Base-by-base conservation (phyloP, 2,329 filamentous ascomycete genomes). In the Aureobasidium leucospermi region DNA sequence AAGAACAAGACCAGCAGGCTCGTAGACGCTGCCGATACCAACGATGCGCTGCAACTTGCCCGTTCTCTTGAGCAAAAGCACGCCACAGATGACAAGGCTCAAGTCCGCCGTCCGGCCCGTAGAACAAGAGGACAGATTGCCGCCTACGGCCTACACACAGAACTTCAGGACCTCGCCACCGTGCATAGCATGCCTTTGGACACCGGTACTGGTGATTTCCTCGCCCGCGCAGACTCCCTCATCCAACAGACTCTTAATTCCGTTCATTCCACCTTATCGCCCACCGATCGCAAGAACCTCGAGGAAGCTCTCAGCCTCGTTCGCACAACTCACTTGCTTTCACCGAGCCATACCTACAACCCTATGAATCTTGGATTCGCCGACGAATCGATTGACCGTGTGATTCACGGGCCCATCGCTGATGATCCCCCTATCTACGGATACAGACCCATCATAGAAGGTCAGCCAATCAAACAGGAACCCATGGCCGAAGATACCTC, bases 291-390 rank as follows among this genome's bases (percentile, higher is more conserved):
- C 13, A 46, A 56, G 52, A 56, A 46, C 15, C 52, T 56, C 32
- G 31, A 46, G 38, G 52, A 56, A 38, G 52, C 52, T 7, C 52
- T 56, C 31, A 45, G 39, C 15, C 52, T 56, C 19, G 41, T 56
- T 31, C 52, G 41, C 10, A 56, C 52, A 23, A 43, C 42, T 3
- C 52, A 46, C 2, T 16, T 56, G 29, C 52, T 56, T 4, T 46
- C 39, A 9, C 1, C 16, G 9, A 13, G 28, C n/a, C 42, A 56
- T 5, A 10, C 42, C 41, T 29, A 36, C 41, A 10, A 31, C 9
- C 23, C 48, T 16, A 23, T 10, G 47, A 16, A 38, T 15, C 23
- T 2, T 19, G 10, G 34, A 11, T 36, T 16, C 4, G 23, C 16
- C 47, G 16, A 28, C 9, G 32, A 34, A 29, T 31, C 6, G 23